phyloP scores from a whole-genome alignment of 306 rosid species.

The Cucumis sativus region Cucumber_9930_V3 NC_026655.2:6640001-6640500 shows the following conservation, averaged over 20 bases:
- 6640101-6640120: slow-evolving; percentile 81
- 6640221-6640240: slow-evolving; percentile 84
- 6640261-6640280: slow-evolving; percentile 62
- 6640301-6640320: slow-evolving; percentile 84
- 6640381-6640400: background rate
- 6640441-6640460: too few relatives aligned
- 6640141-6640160: slow-evolving; percentile 99
- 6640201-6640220: slow-evolving; percentile 94
- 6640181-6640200: slow-evolving; percentile 79
- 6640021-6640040: slow-evolving; percentile 76
- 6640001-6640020: slow-evolving; percentile 78
- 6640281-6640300: slow-evolving; percentile 90
- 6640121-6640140: slow-evolving; percentile 84
- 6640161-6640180: slow-evolving; percentile 89
- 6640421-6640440: background rate
- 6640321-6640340: slow-evolving; percentile 81
- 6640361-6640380: slow-evolving; percentile 97
- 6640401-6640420: background rate
- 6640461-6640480: too few relatives aligned
- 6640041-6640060: slow-evolving; percentile 84
- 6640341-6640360: slow-evolving; percentile 86
- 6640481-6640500: background rate
- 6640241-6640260: slow-evolving; percentile 81
- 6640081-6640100: slow-evolving; percentile 91
- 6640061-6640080: slow-evolving; percentile 89